Evolutionary conservation across 129 eudicot genomes (phyloP).

Genomic region (Sambucus nigra): DNA sequence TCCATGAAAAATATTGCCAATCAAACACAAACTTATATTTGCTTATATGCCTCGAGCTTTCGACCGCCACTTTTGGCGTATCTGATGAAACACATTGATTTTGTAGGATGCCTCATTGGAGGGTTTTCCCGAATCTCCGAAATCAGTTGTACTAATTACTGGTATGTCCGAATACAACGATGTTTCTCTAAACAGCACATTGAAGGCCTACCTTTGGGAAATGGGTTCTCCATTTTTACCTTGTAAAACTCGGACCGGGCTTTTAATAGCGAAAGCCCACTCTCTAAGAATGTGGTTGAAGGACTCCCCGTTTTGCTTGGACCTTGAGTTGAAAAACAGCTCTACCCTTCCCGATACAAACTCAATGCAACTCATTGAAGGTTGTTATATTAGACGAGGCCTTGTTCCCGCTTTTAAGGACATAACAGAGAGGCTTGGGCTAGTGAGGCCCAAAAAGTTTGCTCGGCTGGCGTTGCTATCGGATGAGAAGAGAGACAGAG

Average conservation of each 20-base stretch:
- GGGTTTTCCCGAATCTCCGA: slow-evolving; percentile 85
- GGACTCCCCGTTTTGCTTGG: slow-evolving; percentile 92
- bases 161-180: slow-evolving; percentile 76
- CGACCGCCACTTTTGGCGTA: neutral
- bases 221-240: slow-evolving; percentile 99
- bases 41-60: neutral
- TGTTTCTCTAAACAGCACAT: slow-evolving; percentile 67
- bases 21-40: too few species aligned
- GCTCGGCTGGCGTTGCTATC: slow-evolving; percentile 86
- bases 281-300: slow-evolving; percentile 92
- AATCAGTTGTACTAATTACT: slow-evolving; percentile 82
- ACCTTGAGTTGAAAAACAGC: slow-evolving; percentile 79
- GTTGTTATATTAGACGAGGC: slow-evolving; percentile 76
- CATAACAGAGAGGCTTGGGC: slow-evolving; percentile 65
- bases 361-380: slow-evolving; percentile 81
- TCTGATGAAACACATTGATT: neutral
- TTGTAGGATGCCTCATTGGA: slow-evolving; percentile 88
- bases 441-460: slow-evolving; percentile 74
- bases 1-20: too few species aligned
- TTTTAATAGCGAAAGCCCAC: slow-evolving; percentile 89
- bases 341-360: slow-evolving; percentile 49
- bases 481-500: slow-evolving; percentile 68
- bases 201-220: slow-evolving; percentile 87
- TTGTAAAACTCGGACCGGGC: slow-evolving; percentile 69
- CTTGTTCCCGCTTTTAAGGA: slow-evolving; percentile 91